Evolutionary conservation across 345 rosid species (phyloP), one percentile per base, ranked within the genome.

Genomic region (Kandelia obovata): DNA sequence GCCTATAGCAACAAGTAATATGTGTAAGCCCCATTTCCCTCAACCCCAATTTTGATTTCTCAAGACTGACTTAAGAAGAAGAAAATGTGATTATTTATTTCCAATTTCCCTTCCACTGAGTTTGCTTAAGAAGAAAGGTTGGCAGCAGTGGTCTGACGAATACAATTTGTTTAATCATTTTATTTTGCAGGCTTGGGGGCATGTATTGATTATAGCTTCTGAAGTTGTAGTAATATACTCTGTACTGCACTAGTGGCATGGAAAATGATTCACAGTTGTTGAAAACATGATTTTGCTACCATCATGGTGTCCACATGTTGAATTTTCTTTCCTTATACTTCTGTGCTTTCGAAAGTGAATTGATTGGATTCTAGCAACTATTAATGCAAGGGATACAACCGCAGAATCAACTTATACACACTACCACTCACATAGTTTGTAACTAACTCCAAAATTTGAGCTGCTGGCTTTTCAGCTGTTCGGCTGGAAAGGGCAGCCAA

Each of bases 191-290:
- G 78, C 69, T 46, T 75, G 56, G 26, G 32, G 51, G 28, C 28
- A 62, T 25, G 26, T 60, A 66, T 56, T 66, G 52, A 75, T 65
- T 53, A 52, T 63, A 62, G 51, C 65, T 52, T 58, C 73, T 57
- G 25, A 51, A 43, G 39, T 62, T 63, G 20, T 64, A 70, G 19
- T 43, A 39, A 53, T 72, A 10, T 25, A 20, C 28, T 60, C 46
- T 30, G 46, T 26, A 28, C 10, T 68, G 66, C 78, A 11, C 49
- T 2, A 15, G 17, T 13, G 49, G 75, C 82, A 70, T 77, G 82
- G 58, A 60, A 47, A 69, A 84, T 77, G 79, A 81, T 77, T 43
- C 17, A 15, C 32, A 25, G 37, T 57, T 58, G 68, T 62, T 66
- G 69, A 52, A 62, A 57, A 64, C 59, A 82, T 80, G 73, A 80